Percentiles rank a stretch among this genome's conserved stretches.
Conservation (phyloP, 805 yeast genomes). For the Barnettozyma vustinii region DNA sequence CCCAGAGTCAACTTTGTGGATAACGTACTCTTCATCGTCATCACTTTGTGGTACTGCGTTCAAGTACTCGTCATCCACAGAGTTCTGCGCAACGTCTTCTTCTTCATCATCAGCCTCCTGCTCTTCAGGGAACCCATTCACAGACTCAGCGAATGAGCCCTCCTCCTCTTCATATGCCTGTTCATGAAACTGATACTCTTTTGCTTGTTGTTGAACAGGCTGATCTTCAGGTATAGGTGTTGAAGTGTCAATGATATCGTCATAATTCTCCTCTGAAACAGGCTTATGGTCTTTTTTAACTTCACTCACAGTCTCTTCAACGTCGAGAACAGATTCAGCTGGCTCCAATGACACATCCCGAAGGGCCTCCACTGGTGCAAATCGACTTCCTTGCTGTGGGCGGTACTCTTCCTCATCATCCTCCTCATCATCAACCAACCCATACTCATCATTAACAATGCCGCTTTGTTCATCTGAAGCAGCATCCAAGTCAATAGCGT, state of each 20-base stretch:
- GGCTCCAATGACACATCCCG: neutral
- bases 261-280: neutral
- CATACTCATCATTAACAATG: slow-evolving; percentile 11
- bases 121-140: neutral
- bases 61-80: slow-evolving; percentile 4
- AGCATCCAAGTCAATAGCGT: slow-evolving; percentile 6
- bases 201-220: neutral
- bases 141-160: slow-evolving; percentile 1
- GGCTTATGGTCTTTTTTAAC: neutral
- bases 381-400: slow-evolving; percentile 10
- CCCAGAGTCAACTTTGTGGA: slow-evolving; percentile 3
- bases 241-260: neutral
- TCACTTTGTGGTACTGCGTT: slow-evolving; percentile 10
- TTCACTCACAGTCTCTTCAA: neutral
- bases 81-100: neutral
- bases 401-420: slow-evolving; percentile 22
- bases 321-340: neutral
- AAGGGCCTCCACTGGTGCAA: slow-evolving; percentile 4
- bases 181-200: slow-evolving; percentile 6
- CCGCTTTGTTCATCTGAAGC: neutral
- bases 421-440: slow-evolving; percentile 15
- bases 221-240: neutral
- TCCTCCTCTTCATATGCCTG: slow-evolving; percentile 6
- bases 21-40: slow-evolving; percentile 7
- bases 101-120: neutral